Evolutionary conservation across 805 yeast genomes (phyloP), one percentile per base, ranked within the genome.

Genomic region (Alloascoidea hylecoeti): DNA sequence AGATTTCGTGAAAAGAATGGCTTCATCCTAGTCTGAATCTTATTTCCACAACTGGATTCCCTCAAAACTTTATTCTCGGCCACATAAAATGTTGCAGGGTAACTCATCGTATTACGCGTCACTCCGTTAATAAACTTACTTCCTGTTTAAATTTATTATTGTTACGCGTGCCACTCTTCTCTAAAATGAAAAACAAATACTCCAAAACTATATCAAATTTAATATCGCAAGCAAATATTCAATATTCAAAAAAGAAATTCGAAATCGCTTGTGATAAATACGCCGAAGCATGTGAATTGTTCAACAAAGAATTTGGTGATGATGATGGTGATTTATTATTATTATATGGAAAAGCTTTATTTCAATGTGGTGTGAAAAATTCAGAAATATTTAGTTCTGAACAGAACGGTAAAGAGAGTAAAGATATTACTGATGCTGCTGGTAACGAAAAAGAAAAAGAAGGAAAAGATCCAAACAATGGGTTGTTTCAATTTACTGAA

Each of bases 311-410:
- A 32, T 58, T 66, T 16, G 75, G 71, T n/a, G 69, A 70, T 35
- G 94, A 85, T 44, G 70, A 71, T 43, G 79, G 92, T 3, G 82
- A 82, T 43, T 63, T 84, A 46, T 61, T 86, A 48, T 74, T 68
- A 45, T 55, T 80, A 33, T 86, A 86, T 46, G 96, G 95, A 2
- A 75, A 76, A 52, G 75, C 95, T 0, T 56, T 88, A 28, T 86
- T 78, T 57, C 80, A 77, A 44, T 70, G 72, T 30, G 96, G 88
- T 0, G 80, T 83, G 5, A 60, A 72, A 15, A 78, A 71, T 35
- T 75, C 85, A 2, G 88, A 79, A 34, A 78, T 88, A 3, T 66
- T 88, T 42, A 95, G 94, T 2, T 46, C 39, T 12, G 43, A 34
- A 14, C 16, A 17, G n/a, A 17, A 34, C 5, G 40, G 34, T 13